phyloP scores from a whole-genome alignment of 768 basidiomycete species.

The Pleurotus pulmonarius region DNA sequence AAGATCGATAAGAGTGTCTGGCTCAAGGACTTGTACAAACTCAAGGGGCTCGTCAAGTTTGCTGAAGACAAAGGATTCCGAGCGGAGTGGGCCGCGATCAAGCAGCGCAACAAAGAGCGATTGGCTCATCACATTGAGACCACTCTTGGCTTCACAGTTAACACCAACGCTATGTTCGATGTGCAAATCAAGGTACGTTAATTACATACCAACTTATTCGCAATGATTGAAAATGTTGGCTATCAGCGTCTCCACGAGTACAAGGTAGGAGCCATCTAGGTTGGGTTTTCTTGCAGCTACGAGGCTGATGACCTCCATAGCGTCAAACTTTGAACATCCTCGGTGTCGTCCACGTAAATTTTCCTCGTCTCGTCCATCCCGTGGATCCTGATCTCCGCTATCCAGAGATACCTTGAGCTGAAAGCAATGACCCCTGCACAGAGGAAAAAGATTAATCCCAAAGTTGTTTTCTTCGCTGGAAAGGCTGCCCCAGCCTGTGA shows the following conservation, averaged over 20 bases:
- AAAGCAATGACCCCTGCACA: slow-evolving; percentile 78
- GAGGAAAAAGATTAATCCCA: slow-evolving; percentile 78
- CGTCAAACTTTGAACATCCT: slow-evolving; percentile 95
- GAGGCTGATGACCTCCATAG: slow-evolving; percentile 25
- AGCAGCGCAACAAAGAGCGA: slow-evolving; percentile 88
- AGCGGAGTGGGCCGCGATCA: slow-evolving; percentile 78
- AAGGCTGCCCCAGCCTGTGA: slow-evolving; percentile 93
- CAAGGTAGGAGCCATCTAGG: slow-evolving; percentile 43
- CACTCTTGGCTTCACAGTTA: slow-evolving; percentile 66
- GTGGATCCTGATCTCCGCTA: background rate
- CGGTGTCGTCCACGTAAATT: slow-evolving; percentile 76
- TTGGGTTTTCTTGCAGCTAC: background rate
- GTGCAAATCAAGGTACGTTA: slow-evolving; percentile 77
- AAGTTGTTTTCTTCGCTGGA: slow-evolving; percentile 95
- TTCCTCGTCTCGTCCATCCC: background rate
- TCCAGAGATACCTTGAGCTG: slow-evolving; percentile 73
- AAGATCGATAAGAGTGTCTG: slow-evolving; percentile 71
- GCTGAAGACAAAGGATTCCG: slow-evolving; percentile 75
- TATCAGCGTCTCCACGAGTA: slow-evolving; percentile 86
- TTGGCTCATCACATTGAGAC: slow-evolving; percentile 73
- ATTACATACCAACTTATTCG: background rate
- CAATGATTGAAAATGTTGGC: slow-evolving; percentile 7
- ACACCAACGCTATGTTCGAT: slow-evolving; percentile 81
- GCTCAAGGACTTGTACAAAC: slow-evolving; percentile 79
- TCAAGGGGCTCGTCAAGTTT: slow-evolving; percentile 72